Percentiles rank a stretch among this genome's conserved stretches.
phyloP scores from a whole-genome alignment of 805 yeast species.

The Saitoella complicata region DNA sequence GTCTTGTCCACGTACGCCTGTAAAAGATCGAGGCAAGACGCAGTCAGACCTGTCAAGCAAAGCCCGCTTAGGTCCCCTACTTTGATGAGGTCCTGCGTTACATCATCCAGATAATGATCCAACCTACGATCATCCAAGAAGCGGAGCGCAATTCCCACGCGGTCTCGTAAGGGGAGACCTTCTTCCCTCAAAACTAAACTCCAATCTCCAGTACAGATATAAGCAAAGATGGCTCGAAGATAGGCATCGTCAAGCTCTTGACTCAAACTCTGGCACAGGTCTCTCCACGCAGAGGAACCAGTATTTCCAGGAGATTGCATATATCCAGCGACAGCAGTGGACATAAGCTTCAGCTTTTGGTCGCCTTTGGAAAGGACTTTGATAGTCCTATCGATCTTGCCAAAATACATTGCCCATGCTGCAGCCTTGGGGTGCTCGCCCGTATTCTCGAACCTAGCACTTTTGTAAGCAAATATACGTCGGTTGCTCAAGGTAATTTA shows the following conservation, averaged over 20 bases:
- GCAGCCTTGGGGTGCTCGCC: constrained; percentile 81
- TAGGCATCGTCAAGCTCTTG: constrained; percentile 83
- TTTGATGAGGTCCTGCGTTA: constrained; percentile 53
- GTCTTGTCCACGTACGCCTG: constrained; percentile 81
- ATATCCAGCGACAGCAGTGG: constrained; percentile 88
- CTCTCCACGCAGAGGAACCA: constrained; percentile 73
- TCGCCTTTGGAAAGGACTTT: constrained; percentile 57
- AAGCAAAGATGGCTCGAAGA: constrained; percentile 80
- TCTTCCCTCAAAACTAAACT: constrained; percentile 86
- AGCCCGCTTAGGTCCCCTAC: constrained; percentile 85
- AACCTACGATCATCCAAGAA: constrained; percentile 66
- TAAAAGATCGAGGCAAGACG: constrained; percentile 59
- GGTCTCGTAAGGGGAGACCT: constrained; percentile 71
- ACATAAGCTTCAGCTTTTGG: constrained; percentile 58
- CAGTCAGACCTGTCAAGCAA: constrained; percentile 81
- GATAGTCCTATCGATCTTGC: constrained; percentile 68
- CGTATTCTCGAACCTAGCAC: constrained; percentile 27
- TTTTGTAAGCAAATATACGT: too few relatives aligned
- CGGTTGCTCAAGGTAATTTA: too few relatives aligned
- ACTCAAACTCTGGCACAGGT: constrained; percentile 76
- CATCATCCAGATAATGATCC: constrained; percentile 48
- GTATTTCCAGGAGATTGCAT: constrained; percentile 41
- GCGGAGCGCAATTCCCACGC: constrained; percentile 79
- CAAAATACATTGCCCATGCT: constrained; percentile 93
- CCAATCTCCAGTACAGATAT: constrained; percentile 88